Evolutionary conservation across 2,329 filamentous ascomycete genomes (phyloP), one percentile per base, ranked within the genome.

Genomic region (Phialocephala subalpina): DNA sequence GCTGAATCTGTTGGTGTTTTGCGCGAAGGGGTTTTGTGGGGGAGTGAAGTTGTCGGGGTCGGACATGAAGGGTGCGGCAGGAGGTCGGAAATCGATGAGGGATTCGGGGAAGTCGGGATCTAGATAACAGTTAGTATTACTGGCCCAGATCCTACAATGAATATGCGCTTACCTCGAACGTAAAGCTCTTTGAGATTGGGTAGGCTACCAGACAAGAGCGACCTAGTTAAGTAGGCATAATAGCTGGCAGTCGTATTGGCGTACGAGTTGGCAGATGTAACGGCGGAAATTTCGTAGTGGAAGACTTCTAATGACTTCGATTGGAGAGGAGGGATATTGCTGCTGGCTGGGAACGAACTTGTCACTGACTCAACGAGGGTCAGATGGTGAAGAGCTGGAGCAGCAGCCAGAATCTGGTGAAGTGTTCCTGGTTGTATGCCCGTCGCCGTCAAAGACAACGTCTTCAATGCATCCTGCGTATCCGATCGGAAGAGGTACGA

Each of bases 211-310:
- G 88, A 86, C 67, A 96, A 87, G 36, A 98, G 86, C 0, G 93
- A 97, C n/a, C 87, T 87, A 29, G 93, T 90, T 22, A 98, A 87
- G 78, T 97, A 97, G 67, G 88, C 87, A 78, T 97, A 97, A 80
- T 97, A 97, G 20, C 85, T 85, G 11, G 82, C 78, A 0, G 85
- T 85, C 27, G 85, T 80, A 67, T 79, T 82, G 9, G 83, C 67
- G 67, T 87, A 91, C 12, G 89, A 83, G 25, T 88, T 86, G 0
- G 86, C 81, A 3, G 82, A 77, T 0, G 86, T 80, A 11, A 82
- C 82, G 2, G 88, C 84, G 12, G 87, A 90, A 76, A 98, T 92
- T 78, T 97, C 95, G 76, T 90, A 97, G 72, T 95, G 90, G 16
- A 98, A 82, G 2, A 87, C 90, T 70, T 84, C 81, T 22, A 98